Evolutionary conservation across 2,329 filamentous ascomycete genomes (phyloP).

Genomic region (Lecanicillium sp.): DNA sequence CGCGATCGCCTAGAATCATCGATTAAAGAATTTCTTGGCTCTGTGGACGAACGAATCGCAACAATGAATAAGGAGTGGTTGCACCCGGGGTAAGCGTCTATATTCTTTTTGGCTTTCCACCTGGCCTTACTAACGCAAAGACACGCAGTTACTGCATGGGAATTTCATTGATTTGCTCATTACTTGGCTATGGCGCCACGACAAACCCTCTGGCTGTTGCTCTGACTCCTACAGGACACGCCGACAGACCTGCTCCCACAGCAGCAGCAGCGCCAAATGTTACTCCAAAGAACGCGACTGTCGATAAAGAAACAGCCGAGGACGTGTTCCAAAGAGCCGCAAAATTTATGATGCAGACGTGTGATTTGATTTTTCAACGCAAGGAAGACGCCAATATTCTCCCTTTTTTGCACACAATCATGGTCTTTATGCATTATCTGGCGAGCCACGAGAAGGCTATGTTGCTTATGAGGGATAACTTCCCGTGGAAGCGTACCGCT

Average conservation of each 20-base stretch:
- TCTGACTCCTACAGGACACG: conserved; percentile 21
- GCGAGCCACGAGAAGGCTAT: conserved; percentile 36
- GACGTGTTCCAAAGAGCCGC: conserved; percentile 31
- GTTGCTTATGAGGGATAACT: conserved; percentile 34
- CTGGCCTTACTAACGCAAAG: not conserved
- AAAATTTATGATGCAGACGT: conserved; percentile 37
- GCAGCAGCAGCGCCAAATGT: too few species aligned
- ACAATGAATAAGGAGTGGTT: conserved; percentile 46
- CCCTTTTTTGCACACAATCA: conserved; percentile 55
- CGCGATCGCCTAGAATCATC: conserved; percentile 40
- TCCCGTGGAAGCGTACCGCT: conserved; percentile 47
- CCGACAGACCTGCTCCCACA: conserved; percentile 17
- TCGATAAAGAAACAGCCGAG: conserved; percentile 18
- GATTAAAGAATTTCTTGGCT: conserved; percentile 42
- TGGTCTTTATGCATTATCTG: conserved; percentile 52
- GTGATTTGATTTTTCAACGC: conserved; percentile 42
- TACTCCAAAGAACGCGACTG: conserved; percentile 20
- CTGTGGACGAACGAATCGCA: conserved; percentile 53
- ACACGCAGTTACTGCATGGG: conserved; percentile 16
- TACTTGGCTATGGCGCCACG: conserved; percentile 31
- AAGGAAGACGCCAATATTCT: conserved; percentile 53
- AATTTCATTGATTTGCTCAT: conserved; percentile 28
- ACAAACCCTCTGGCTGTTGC: conserved; percentile 40
- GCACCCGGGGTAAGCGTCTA: conserved; percentile 34
- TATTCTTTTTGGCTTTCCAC: not conserved